These are phyloP conservation scores for Lojkania enalia DNA, from an alignment of 2,329 filamentous ascomycete species.

Conservation along the genomic window DNA sequence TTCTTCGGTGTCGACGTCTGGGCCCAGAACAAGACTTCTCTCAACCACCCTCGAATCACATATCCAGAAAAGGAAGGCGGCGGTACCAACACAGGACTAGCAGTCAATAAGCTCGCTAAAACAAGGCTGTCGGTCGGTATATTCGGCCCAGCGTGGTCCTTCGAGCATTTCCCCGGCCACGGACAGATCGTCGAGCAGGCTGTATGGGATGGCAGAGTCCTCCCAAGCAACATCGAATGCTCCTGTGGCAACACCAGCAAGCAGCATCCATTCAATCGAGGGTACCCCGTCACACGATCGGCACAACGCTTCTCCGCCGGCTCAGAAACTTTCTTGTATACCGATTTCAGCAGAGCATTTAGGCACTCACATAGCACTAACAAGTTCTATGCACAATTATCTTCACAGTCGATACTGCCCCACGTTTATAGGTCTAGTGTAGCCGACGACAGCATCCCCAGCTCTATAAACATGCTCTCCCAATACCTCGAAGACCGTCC, in stretches of 20 bases:
- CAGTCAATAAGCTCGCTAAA: constrained; percentile 43
- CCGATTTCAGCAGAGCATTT: constrained; percentile 43
- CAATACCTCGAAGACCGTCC: constrained; percentile 18
- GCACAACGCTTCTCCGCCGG: constrained; percentile 39
- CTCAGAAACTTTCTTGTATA: constrained; percentile 44
- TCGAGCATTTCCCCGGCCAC: constrained; percentile 47
- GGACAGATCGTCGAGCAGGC: constrained; percentile 32
- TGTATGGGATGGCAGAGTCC: constrained; percentile 41
- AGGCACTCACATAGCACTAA: constrained; percentile 16
- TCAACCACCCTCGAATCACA: constrained; percentile 38
- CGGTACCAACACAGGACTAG: constrained; percentile 48
- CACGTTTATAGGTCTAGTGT: constrained; percentile 6
- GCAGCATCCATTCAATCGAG: constrained; percentile 28
- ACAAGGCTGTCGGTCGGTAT: constrained; percentile 45
- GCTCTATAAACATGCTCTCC: constrained; percentile 12
- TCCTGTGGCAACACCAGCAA: constrained; percentile 32
- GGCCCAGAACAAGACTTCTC: constrained; percentile 46
- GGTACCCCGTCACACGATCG: constrained; percentile 26
- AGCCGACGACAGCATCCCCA: background rate
- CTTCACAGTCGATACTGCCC: constrained; percentile 41
- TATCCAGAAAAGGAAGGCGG: constrained; percentile 46
- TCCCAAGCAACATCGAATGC: constrained; percentile 35
- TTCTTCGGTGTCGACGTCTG: constrained; percentile 53
- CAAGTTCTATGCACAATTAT: constrained; percentile 33
- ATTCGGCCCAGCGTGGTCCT: constrained; percentile 53